Conservation (phyloP, 208 protist species). For the Crithidia mellificae region DNA sequence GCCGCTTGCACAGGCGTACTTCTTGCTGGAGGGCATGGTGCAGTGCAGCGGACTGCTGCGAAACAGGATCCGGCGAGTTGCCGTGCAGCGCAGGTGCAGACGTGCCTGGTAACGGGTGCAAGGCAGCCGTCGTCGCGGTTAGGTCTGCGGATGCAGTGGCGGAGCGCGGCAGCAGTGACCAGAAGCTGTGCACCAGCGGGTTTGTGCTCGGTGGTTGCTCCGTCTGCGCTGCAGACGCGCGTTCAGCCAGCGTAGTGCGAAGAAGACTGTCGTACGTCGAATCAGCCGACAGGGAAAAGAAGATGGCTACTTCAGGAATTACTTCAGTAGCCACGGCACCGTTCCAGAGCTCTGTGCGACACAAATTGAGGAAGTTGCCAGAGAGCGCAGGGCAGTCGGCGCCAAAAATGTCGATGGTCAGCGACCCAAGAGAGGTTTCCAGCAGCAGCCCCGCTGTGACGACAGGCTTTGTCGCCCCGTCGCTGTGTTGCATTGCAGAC, state of each 20-base stretch:
- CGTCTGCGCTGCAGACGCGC: not conserved
- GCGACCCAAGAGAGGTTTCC: constrained; percentile 66
- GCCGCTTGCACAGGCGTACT: constrained; percentile 25
- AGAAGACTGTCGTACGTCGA: constrained; percentile 14
- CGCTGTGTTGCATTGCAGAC: not conserved
- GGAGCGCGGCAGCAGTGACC: constrained; percentile 12
- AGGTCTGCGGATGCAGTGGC: not conserved
- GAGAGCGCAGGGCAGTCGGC: constrained; percentile 62
- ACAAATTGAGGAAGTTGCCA: constrained; percentile 68
- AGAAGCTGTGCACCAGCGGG: constrained; percentile 6
- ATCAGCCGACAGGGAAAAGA: constrained; percentile 57
- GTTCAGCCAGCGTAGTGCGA: not conserved
- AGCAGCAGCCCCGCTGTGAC: constrained; percentile 46
- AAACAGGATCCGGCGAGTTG: constrained; percentile 3
- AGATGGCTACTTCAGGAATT: constrained; percentile 63
- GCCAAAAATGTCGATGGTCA: constrained; percentile 70
- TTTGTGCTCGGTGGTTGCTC: not conserved
- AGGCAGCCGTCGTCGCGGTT: no score
- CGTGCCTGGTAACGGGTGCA: no score
- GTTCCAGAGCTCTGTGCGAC: constrained; percentile 65
- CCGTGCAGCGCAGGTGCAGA: no score
- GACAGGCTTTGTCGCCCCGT: not conserved
- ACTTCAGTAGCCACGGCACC: constrained; percentile 65
- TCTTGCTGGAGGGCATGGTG: constrained; percentile 23
- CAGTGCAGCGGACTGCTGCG: constrained; percentile 14